phyloP scores from a whole-genome alignment of 371 early-diverging fungal genomes.

The Apophysomyces elegans region DNA sequence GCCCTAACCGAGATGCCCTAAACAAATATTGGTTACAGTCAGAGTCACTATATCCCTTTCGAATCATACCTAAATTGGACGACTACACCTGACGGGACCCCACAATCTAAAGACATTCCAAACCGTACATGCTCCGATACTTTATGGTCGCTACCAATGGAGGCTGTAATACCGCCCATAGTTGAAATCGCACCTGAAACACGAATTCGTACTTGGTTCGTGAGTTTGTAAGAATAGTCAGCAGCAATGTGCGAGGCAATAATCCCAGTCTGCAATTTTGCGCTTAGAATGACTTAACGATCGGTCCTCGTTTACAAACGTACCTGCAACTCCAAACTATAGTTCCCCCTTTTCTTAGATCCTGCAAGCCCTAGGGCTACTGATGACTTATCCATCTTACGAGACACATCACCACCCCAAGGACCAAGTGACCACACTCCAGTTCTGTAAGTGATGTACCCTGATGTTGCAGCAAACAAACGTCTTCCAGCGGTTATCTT shows the following conservation, averaged over 20 bases:
- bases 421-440: conserved; percentile 73
- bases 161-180: conserved; percentile 52
- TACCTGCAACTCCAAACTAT: conserved; percentile 65
- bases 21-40: neutral
- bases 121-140: conserved; percentile 70
- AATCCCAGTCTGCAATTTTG: conserved; percentile 47
- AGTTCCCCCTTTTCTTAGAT: conserved; percentile 50
- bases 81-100: conserved; percentile 71
- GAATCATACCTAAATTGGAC: conserved; percentile 68
- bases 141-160: conserved; percentile 65
- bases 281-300: neutral
- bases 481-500: conserved; percentile 70
- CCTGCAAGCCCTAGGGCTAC: conserved; percentile 66
- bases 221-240: conserved; percentile 49
- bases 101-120: conserved; percentile 80
- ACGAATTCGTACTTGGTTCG: conserved; percentile 35
- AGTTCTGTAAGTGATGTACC: conserved; percentile 78
- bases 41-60: neutral
- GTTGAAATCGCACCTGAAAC: conserved; percentile 52
- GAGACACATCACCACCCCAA: conserved; percentile 60
- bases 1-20: conserved; percentile 84
- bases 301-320: neutral
- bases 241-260: conserved; percentile 52
- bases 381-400: conserved; percentile 61
- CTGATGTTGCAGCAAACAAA: conserved; percentile 64